Conservation (phyloP, 2,329 filamentous ascomycete species). For the Diaporthe citri region DNA sequence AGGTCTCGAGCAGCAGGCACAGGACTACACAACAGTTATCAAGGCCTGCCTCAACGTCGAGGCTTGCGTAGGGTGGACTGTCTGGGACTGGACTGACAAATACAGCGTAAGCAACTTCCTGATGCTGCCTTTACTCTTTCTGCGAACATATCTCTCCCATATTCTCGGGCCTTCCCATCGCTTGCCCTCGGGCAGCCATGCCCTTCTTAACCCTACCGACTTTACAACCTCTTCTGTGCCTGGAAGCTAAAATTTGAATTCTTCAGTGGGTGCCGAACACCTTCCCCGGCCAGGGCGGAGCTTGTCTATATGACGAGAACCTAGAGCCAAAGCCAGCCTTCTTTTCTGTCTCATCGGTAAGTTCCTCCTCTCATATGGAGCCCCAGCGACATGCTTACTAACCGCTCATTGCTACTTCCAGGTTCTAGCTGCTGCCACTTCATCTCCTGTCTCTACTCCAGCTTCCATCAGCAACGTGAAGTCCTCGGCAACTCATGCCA, state of each 20-base stretch:
- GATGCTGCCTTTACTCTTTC: not conserved
- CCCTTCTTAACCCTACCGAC: no score
- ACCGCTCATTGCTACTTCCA: not conserved
- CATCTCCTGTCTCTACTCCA: not conserved
- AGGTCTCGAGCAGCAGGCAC: conserved; percentile 59
- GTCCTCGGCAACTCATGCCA: not conserved
- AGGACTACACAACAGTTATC: conserved; percentile 57
- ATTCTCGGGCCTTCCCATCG: not conserved
- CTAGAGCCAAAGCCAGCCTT: conserved; percentile 54
- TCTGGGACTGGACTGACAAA: conserved; percentile 58
- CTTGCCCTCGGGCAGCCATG: not conserved
- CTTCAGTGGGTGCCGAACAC: conserved; percentile 51
- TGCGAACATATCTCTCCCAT: not conserved
- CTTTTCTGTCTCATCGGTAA: conserved; percentile 45
- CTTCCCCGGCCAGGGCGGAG: conserved; percentile 53
- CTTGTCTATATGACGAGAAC: conserved; percentile 52
- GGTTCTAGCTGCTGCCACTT: conserved; percentile 8
- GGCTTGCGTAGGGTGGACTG: conserved; percentile 56
- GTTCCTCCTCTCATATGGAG: not conserved
- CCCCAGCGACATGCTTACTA: not conserved
- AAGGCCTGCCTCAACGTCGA: conserved; percentile 51
- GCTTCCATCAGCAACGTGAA: not conserved
- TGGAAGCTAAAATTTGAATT: not conserved
- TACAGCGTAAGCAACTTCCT: conserved; percentile 8
- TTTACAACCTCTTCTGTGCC: not conserved